Evolutionary conservation across 345 rosid species (phyloP).

Genomic region (Pugionium dolabratum): DNA sequence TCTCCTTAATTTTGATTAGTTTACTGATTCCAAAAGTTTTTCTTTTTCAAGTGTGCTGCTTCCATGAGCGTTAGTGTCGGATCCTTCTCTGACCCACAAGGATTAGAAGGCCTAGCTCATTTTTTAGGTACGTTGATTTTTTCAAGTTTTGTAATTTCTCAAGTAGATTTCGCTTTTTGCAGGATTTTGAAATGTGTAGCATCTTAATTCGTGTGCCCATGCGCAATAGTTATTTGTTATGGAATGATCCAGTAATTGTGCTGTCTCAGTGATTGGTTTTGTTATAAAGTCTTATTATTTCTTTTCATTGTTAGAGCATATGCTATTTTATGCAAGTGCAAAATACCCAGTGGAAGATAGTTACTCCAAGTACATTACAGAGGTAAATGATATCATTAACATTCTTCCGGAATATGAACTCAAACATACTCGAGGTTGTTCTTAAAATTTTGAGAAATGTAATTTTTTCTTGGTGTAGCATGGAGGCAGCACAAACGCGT

Average conservation of each 20-base stretch:
- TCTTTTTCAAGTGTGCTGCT: slow-evolving; percentile 62
- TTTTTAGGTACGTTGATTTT: slow-evolving; percentile 61
- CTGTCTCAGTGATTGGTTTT: no score
- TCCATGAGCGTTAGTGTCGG: slow-evolving; percentile 84
- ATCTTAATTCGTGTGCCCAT: no score
- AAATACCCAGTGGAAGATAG: slow-evolving; percentile 86
- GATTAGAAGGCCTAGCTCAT: slow-evolving; percentile 93
- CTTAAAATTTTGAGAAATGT: no score
- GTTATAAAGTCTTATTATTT: no score
- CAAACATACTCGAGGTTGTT: no score
- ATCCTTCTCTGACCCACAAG: slow-evolving; percentile 68
- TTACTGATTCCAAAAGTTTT: no score
- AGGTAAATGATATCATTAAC: slow-evolving; percentile 45
- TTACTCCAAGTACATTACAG: slow-evolving; percentile 66
- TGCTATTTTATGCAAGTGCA: slow-evolving; percentile 92
- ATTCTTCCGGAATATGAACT: no score
- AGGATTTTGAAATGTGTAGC: no score
- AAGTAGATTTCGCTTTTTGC: no score
- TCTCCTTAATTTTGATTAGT: no score
- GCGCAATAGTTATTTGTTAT: no score
- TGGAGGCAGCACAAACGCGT: slow-evolving; percentile 86
- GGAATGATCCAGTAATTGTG: no score
- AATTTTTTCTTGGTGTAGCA: slow-evolving; percentile 50
- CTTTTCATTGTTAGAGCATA: slow-evolving; percentile 59
- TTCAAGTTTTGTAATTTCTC: not conserved